Evolutionary conservation across 176 grass and related monocot species (phyloP), one percentile per base, ranked within the genome.

Genomic region (Eragrostis curvula): DNA sequence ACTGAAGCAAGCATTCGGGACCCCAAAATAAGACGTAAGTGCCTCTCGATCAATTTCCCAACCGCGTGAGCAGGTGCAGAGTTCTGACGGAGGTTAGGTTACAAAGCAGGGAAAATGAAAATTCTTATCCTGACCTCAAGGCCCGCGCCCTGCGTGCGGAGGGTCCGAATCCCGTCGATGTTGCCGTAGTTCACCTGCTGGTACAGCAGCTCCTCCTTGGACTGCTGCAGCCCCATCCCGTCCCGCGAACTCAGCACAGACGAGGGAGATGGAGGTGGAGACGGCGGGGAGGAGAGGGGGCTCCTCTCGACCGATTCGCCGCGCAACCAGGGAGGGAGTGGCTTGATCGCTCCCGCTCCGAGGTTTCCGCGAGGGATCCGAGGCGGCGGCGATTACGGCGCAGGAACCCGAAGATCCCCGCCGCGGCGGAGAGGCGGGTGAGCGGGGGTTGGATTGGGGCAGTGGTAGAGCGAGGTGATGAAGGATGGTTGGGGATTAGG

Each of bases 121-220:
- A 80, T 3, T 67, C 5, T 49, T 28, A 52, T 73, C 18, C 48
- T 87, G 85, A 86, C 62, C 62, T 65, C 62, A 3, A 65, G 62
- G 62, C 28, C 29, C 2, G 62, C 62, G 28, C 62, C 62, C 62
- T 65, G 62, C 80, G 3, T 75, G 24, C 53, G 79, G 46, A 99
- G 91, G 8, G n/a, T 3, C 51, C 75, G 87, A 56, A 98, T 98
- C 61, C 90, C 96, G 3, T 95, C 88, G 67, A 86, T 16, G 88
- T 94, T 99, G 74, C 96, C 91, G 65, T 96, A 92, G 40, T 77
- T 92, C 11, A 99, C 96, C 85, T 99, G 91, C 79, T 99, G 87
- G 83, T 99, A 92, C 65, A 99, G 80, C 77, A 99, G 83, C 75
- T 96, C 93, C 24, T 90, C 93, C 82, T 99, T 99, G 73, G 96